Evolutionary conservation across 148 eudicot genomes (phyloP), one percentile per base, ranked within the genome.

Genomic region (Spergularia bocconei): DNA sequence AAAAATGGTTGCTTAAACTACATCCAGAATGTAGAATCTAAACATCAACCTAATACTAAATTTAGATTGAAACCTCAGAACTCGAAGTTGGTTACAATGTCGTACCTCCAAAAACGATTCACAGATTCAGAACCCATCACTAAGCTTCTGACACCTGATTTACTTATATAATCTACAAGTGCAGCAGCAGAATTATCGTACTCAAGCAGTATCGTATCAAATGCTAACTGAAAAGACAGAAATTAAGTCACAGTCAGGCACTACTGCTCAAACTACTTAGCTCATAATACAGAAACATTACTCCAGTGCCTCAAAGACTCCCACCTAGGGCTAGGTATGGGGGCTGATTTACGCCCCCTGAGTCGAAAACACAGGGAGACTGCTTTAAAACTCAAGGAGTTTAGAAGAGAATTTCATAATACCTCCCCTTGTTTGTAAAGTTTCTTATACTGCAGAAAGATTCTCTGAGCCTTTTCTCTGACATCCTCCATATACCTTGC

Each of bases 41-140:
- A 60, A 21, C 12, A 44, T 44, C 0, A 44, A 44, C 48, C 7
- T 41, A 5, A 41, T 0, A 7, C 25, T 23, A 23, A 23, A 23
- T 23, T 23, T 23, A 23, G 25, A 23, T 23, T 23, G 25, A 23
- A 23, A 23, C 25, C 1, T 29, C 36, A 29, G 36, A 29, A 29
- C 3, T 29, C 4, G 2, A 29, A 29, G 2, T 29, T 29, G 36
- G 36, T 29, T 29, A 29, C 60, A 69, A 36, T 21, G 76, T 38
- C 47, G 51, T 86, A 89, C 98, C 96, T 85, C 67, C 72, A 66
- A 50, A 91, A 73, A 48, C 81, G 87, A 76, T 81, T 84, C 17
- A 87, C 55, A 16, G 88, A 74, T 80, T 81, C 84, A 51, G 96
- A 93, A 25, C 98, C 98, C 80, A 93, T 66, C 15, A 93, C 96